Evolutionary conservation across 2,329 filamentous ascomycete species (phyloP).

Genomic region (Sarocladium oryzae): DNA sequence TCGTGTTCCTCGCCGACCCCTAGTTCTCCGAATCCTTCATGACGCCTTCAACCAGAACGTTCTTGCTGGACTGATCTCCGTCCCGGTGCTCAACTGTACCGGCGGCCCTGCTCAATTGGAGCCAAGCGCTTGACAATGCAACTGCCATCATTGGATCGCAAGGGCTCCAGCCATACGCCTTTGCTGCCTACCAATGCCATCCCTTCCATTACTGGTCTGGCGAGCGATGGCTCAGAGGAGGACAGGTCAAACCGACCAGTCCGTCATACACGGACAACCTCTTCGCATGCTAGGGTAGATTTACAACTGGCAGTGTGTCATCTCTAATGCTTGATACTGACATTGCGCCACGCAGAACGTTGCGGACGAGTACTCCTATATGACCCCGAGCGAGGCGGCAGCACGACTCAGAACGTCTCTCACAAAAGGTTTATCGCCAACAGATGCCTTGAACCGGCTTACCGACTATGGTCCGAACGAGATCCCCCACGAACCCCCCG

Average conservation of each 20-base stretch:
- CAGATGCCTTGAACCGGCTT: constrained; percentile 74
- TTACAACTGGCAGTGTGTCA: background rate
- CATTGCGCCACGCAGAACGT: constrained; percentile 31
- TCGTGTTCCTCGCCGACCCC: constrained; percentile 1
- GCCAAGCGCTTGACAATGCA: constrained; percentile 25
- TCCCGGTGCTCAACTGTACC: background rate
- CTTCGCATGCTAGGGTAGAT: constrained; percentile 49
- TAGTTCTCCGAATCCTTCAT: background rate
- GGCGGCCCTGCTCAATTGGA: constrained; percentile 12
- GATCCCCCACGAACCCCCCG: constrained; percentile 85
- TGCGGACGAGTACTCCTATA: constrained; percentile 56
- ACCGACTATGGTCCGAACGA: constrained; percentile 85
- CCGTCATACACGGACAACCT: constrained; percentile 42
- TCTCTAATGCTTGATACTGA: background rate
- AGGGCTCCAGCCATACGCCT: constrained; percentile 23
- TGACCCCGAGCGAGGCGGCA: constrained; percentile 74
- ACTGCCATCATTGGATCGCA: constrained; percentile 29
- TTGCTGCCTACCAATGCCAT: constrained; percentile 28
- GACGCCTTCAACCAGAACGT: constrained; percentile 5
- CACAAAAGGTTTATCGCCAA: constrained; percentile 69
- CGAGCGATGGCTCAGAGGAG: constrained; percentile 18
- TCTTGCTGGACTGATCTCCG: constrained; percentile 10
- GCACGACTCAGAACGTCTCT: constrained; percentile 76
- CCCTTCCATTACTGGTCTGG: constrained; percentile 25
- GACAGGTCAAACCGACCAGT: constrained; percentile 21